phyloP scores from a whole-genome alignment of 371 early-diverging fungal genomes.

The Cladochytrium tenue region DNA sequence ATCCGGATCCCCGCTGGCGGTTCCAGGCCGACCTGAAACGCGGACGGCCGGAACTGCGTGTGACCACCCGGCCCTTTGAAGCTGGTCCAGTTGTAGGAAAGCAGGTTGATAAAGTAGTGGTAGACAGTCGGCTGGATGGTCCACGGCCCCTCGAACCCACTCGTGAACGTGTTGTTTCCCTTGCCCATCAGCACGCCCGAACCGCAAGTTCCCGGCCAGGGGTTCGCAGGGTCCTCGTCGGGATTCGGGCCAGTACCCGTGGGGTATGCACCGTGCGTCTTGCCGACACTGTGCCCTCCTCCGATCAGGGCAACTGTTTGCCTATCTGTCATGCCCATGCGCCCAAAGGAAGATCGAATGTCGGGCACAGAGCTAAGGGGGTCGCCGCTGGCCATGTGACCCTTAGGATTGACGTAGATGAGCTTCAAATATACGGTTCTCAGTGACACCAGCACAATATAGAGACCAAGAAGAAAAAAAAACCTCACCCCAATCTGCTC shows the following conservation, averaged over 20 bases:
- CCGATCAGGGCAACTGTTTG: constrained; percentile 84
- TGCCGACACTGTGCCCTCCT: constrained; percentile 27
- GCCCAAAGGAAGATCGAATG: constrained; percentile 75
- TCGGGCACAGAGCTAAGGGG: constrained; percentile 44
- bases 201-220: constrained; percentile 28
- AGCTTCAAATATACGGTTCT: neutral
- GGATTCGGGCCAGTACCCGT: constrained; percentile 55
- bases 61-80: constrained; percentile 23
- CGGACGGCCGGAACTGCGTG: constrained; percentile 26
- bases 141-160: constrained; percentile 61
- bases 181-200: constrained; percentile 17
- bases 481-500: constrained; percentile 12
- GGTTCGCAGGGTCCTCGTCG: constrained; percentile 7
- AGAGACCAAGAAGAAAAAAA: neutral
- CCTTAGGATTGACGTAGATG: constrained; percentile 53
- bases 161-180: constrained; percentile 29
- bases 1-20: constrained; percentile 18
- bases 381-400: constrained; percentile 23
- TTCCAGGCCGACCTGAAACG: neutral
- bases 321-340: constrained; percentile 77
- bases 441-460: neutral
- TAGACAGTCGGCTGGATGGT: constrained; percentile 82
- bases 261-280: constrained; percentile 78
- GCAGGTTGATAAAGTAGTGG: constrained; percentile 67
- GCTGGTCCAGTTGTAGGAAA: constrained; percentile 33